Base-by-base conservation (phyloP, 108 stramenopile genomes). In the Pseudonitzschia multiseries region DNA sequence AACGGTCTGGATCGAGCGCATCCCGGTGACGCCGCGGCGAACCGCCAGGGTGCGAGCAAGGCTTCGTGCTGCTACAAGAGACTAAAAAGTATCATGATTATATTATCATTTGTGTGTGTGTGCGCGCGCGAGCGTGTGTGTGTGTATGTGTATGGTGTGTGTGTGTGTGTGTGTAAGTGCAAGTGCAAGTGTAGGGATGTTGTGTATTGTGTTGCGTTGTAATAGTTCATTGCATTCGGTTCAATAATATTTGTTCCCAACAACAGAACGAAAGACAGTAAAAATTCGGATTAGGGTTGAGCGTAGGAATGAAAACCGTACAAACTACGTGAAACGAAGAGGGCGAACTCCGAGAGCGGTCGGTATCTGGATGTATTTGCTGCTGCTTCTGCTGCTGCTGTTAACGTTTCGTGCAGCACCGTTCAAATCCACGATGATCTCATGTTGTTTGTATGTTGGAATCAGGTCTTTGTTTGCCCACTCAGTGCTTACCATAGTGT, bases 1-100 rank as follows among this genome's bases (percentile, higher is more conserved):
- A 61, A 94, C 86, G 71, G 87, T 89, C 61, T 73, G 76, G 43
- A 85, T 86, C 48, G 78, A 81, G 51, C 93, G 93, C 2, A 31
- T 17, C 17, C 4, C 15, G 10, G 57, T 26, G 6, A 33, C 50
- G 21, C 72, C 57, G 44, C 70, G 64, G 51, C 75, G 81, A 26
- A 69, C 65, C 43, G 62, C 75, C 66, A 74, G 27, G 9, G 65
- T 41, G n/a, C 67, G 67, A 31, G 84, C 65, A 36, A 78, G 48
- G 51, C 20, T 60, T 46, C 78, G 48, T 33, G 64, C 64, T 65
- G 61, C 78, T 52, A 62, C 68, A 51, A 73, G 73, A 50, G 78
- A 79, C 78, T 79, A 26, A 31, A 10, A n/a, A 28, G 24, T 51
- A 53, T 10, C 36, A 36, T 51, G 9, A 51, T 44, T 44, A 8